Conservation (phyloP, 106 monocot species). For the Allium fistulosum region DNA sequence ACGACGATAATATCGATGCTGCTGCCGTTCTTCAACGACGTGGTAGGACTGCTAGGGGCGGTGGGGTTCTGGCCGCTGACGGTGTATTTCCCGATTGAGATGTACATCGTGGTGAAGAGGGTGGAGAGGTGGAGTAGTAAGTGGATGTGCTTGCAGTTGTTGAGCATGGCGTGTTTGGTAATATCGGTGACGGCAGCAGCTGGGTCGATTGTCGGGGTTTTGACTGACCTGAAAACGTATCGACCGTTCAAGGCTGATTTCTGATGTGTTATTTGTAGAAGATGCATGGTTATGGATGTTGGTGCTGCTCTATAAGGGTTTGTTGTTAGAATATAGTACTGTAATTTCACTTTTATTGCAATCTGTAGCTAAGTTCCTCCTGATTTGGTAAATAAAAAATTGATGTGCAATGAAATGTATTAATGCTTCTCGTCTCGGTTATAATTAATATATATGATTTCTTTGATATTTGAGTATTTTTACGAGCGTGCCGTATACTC, state of each 20-base stretch:
- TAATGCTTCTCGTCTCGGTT: too few species aligned
- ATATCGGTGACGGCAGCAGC: slow-evolving; percentile 50
- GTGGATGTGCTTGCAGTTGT: slow-evolving; percentile 74
- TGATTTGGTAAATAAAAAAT: too few species aligned
- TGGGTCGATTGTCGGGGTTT: slow-evolving; percentile 72
- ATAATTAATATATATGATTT: too few species aligned
- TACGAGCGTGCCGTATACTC: too few species aligned
- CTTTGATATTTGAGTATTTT: too few species aligned
- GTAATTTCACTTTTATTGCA: too few species aligned
- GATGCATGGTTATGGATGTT: too few species aligned
- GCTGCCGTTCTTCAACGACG: slow-evolving; percentile 93
- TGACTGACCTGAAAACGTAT: slow-evolving; percentile 55
- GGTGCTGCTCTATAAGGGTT: too few species aligned
- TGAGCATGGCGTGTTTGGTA: slow-evolving; percentile 63
- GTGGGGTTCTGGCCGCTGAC: slow-evolving; percentile 90
- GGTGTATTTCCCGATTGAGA: slow-evolving; percentile 87
- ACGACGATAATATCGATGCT: slow-evolving; percentile 87
- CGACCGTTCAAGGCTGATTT: slow-evolving; percentile 33
- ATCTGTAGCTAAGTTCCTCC: too few species aligned
- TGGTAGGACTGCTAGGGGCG: slow-evolving; percentile 84
- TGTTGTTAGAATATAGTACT: too few species aligned
- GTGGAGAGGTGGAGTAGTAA: slow-evolving; percentile 51
- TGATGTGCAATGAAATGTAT: too few species aligned
- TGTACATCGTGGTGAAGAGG: slow-evolving; percentile 70
- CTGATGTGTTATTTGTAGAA: too few species aligned